Evolutionary conservation across 2,329 filamentous ascomycete species (phyloP).

Genomic region (Cucurbitaria berberidis): DNA sequence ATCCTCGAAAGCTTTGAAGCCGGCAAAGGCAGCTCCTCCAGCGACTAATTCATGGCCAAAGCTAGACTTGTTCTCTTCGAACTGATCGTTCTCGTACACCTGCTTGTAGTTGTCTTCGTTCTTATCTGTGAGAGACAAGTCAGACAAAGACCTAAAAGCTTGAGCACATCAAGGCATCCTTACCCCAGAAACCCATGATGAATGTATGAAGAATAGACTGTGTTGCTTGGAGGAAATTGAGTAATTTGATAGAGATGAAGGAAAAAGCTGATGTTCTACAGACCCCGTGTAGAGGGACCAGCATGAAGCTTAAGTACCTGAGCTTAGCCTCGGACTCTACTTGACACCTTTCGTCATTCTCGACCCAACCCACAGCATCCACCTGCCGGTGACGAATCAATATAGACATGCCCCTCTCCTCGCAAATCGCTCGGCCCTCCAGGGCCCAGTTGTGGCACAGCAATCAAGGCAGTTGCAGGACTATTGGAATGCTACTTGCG

Average conservation of each 20-base stretch:
- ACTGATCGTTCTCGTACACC: constrained; percentile 58
- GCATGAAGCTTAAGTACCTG: neutral
- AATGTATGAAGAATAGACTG: constrained; percentile 2
- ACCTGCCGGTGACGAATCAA: constrained; percentile 10
- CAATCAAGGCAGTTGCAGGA: constrained; percentile 9
- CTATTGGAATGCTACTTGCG: constrained; percentile 11
- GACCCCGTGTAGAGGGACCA: neutral
- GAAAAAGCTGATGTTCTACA: no score
- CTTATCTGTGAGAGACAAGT: constrained; percentile 51
- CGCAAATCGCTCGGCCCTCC: constrained; percentile 22
- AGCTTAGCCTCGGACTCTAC: neutral
- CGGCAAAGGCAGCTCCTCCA: constrained; percentile 77
- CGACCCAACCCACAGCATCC: constrained; percentile 1
- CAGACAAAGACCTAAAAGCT: neutral
- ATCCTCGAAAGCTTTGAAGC: constrained; percentile 81
- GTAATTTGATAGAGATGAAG: neutral
- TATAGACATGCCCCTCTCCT: constrained; percentile 24
- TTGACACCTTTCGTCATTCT: constrained; percentile 19
- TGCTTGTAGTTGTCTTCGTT: constrained; percentile 61
- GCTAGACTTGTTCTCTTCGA: constrained; percentile 63
- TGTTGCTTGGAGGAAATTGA: neutral
- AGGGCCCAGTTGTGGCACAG: constrained; percentile 32
- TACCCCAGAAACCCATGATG: constrained; percentile 56
- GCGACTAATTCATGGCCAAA: constrained; percentile 76
- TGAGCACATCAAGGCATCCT: neutral